Base-by-base conservation (phyloP, 306 rosid species). In the Rosa lucieae region DNA sequence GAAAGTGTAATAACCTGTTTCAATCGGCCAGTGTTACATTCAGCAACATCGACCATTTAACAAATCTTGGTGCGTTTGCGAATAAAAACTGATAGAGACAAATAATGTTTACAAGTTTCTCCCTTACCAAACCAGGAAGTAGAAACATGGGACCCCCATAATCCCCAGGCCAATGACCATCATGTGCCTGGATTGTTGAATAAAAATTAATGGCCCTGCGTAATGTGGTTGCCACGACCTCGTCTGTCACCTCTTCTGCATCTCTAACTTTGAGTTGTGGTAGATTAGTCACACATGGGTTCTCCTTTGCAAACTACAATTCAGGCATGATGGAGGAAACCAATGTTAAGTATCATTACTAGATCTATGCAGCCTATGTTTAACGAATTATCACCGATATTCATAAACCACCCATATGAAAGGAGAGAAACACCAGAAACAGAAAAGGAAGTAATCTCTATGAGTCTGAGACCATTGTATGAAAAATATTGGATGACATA, bases 91-190 rank as follows among this genome's bases (percentile, higher is more conserved):
- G n/a, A 53, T 12, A 72, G 35, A 9, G 49, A 67, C 82, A 77
- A 37, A 21, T 1, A 6, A 8, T 7, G 43, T n/a, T 52, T 67
- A 48, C 40, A 32, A 55, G 46, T 23, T 69, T 68, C 75, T 17
- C 37, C 35, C 76, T 66, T 72, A 84, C 87, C 81, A 84, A 67
- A 76, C 87, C 87, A 55, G 87, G 87, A 58, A 80, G 67, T 59
- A 84, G 79, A 77, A 84, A 84, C 84, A 84, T 84, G 7, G 84
- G 79, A 58, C 87, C 87, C 14, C 87, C 87, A 72, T 84, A 84
- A 58, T 84, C 87, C 58, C 87, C 84, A 20, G 87, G 77, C 87
- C 87, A 84, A 37, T 72, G 87, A 32, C 87, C 84, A 48, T 80
- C 87, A 39, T 84, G 61, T 15, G 79, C 87, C 79, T 84, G 84